Evolutionary conservation across 148 eudicot species (phyloP).

Genomic region (Arctostaphylos glauca): DNA sequence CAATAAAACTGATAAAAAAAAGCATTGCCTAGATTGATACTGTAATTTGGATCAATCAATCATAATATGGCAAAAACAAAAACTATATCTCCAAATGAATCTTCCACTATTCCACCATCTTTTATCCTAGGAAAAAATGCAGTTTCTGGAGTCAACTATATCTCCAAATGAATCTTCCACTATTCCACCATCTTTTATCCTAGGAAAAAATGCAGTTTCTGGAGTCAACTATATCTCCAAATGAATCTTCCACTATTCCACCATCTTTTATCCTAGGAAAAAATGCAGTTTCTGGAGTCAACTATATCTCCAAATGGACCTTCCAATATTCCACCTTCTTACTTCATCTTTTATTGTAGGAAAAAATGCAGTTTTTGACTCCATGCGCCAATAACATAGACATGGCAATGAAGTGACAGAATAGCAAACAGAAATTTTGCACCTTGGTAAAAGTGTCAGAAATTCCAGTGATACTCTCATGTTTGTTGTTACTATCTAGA

Average conservation of each 20-base stretch:
- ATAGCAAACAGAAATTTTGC: neutral
- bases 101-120: neutral
- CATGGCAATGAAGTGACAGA: neutral
- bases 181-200: slow-evolving; percentile 1
- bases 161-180: too few relatives aligned
- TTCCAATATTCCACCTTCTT: slow-evolving; percentile 1
- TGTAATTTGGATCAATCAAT: neutral
- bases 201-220: neutral
- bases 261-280: too few relatives aligned
- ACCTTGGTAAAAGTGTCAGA: neutral
- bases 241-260: too few relatives aligned
- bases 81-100: neutral
- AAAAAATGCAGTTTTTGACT: neutral
- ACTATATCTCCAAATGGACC: neutral
- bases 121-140: neutral
- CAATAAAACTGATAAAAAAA: neutral
- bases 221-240: too few relatives aligned
- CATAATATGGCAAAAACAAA: neutral
- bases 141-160: too few relatives aligned
- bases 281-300: too few relatives aligned
- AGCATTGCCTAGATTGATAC: neutral
- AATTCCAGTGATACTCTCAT: neutral
- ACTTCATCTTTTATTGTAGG: neutral
- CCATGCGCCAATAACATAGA: neutral
- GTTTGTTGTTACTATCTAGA: neutral